These are phyloP conservation scores for Arbutus unedo DNA, from an alignment of 148 eudicot genomes.

Conservation along the genomic window DNA sequence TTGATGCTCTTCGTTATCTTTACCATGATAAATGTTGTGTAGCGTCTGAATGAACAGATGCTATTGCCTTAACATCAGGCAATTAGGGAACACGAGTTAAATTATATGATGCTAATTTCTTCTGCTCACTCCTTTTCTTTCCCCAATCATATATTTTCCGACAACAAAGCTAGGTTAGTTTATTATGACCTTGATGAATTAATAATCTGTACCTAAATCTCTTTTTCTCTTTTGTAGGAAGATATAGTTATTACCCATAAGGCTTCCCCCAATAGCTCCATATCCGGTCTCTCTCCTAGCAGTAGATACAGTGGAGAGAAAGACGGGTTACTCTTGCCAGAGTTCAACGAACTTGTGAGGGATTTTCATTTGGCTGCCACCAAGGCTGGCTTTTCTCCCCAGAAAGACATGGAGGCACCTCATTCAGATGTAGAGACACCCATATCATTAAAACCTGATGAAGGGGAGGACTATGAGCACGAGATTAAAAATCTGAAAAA, in stretches of 20 bases:
- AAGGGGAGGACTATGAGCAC: conserved; percentile 43
- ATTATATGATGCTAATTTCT: not conserved
- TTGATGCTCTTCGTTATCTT: not conserved
- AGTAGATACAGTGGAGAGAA: conserved; percentile 34
- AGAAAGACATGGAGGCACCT: conserved; percentile 24
- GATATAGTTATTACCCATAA: conserved; percentile 23
- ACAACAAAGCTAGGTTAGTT: not conserved
- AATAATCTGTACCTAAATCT: not conserved
- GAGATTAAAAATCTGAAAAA: conserved; percentile 55
- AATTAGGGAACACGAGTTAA: too few relatives aligned
- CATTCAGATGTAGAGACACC: conserved; percentile 22
- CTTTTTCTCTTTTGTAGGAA: conserved; percentile 39
- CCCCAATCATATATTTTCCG: not conserved
- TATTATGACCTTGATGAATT: not conserved
- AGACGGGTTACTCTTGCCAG: conserved; percentile 57
- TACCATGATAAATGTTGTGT: not conserved
- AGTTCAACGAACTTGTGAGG: conserved; percentile 52
- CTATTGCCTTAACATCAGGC: not conserved
- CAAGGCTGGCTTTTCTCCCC: conserved; percentile 19
- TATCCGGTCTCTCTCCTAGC: conserved; percentile 33
- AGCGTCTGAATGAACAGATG: not conserved
- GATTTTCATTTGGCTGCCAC: conserved; percentile 34
- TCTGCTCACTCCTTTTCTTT: not conserved
- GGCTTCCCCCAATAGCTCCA: conserved; percentile 26
- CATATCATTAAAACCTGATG: conserved; percentile 14